phyloP scores from a whole-genome alignment of 106 monocot species.

The Triglochin maritima region DNA sequence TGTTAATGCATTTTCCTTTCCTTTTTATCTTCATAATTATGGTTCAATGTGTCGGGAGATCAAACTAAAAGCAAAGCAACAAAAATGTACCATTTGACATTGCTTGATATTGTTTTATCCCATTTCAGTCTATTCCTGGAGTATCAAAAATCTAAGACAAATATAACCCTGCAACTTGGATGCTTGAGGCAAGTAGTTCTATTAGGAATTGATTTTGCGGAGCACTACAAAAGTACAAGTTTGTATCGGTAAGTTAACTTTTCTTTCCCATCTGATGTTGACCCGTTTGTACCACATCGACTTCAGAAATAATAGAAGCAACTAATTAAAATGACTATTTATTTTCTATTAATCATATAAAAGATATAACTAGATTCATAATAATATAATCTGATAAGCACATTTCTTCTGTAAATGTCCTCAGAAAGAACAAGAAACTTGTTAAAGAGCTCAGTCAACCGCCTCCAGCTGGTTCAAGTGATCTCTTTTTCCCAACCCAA shows the following conservation, averaged over 20 bases:
- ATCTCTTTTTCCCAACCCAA: constrained; percentile 19
- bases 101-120: background rate
- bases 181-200: constrained; percentile 55
- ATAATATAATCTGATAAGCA: background rate
- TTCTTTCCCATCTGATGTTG: background rate
- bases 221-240: constrained; percentile 28
- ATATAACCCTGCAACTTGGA: constrained; percentile 67
- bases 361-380: too few relatives aligned
- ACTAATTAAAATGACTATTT: too few relatives aligned
- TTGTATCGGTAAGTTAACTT: constrained; percentile 31
- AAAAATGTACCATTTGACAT: background rate
- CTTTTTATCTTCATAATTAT: too few relatives aligned
- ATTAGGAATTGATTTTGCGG: constrained; percentile 48
- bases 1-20: too few relatives aligned
- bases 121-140: constrained; percentile 36
- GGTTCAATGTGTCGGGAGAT: too few relatives aligned
- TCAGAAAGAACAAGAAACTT: constrained; percentile 41
- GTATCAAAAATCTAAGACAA: constrained; percentile 45
- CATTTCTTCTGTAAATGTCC: background rate
- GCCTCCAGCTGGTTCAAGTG: constrained; percentile 12
- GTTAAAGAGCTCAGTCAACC: constrained; percentile 20
- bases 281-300: background rate
- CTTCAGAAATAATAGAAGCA: background rate
- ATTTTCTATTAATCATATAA: too few relatives aligned
- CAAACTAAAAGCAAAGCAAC: too few relatives aligned